Evolutionary conservation across 495 filamentous ascomycete species (phyloP), one percentile per base, ranked within the genome.

Genomic region (Neurospora discreta): DNA sequence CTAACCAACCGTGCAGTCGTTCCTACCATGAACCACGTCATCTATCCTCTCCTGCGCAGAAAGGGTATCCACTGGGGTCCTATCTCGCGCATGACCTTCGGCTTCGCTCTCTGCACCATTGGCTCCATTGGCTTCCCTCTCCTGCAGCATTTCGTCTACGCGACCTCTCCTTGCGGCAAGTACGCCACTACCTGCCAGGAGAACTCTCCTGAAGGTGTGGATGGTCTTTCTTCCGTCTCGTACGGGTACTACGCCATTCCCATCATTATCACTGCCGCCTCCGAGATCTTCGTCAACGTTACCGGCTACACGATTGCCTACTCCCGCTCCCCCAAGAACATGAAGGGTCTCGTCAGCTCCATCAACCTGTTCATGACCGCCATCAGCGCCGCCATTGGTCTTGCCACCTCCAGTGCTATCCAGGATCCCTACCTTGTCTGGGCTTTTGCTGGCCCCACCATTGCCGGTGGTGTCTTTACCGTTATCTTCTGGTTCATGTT

Each of bases 71-170:
- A 83, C 43, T 91, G 90, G 82, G 86, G 83, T 69, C 87, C 91
- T 46, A 91, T 94, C 78, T 86, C 87, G 43, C 88, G 91, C 74
- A 95, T 95, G 78, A 86, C 89, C 9, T 83, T 88, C 20, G 92
- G 91, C 5, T 93, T 94, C 84, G 79, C 89, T 42, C 80, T 92
- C 42, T 89, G 87, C 70, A 84, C 87, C 3, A 73, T 89, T 38
- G 87, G 89, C 58, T 91, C 92, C 52, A 75, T 85, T 3, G 87
- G 80, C 73, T 89, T 88, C 68, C 86, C 90, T 38, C 83, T 93
- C 52, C 85, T 93, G 39, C 91, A 93, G 79, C 85, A 91, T 79
- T 85, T 89, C 76, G 92, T 92, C 75, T 93, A 93, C 84, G 78
- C 85, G 68, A 82, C 84, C 65, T 79, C 81, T 58, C 80, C 83